These are phyloP conservation scores for Antarctomyces pellizariae DNA, from an alignment of 495 filamentous ascomycete species.

Conservation along the genomic window DNA sequence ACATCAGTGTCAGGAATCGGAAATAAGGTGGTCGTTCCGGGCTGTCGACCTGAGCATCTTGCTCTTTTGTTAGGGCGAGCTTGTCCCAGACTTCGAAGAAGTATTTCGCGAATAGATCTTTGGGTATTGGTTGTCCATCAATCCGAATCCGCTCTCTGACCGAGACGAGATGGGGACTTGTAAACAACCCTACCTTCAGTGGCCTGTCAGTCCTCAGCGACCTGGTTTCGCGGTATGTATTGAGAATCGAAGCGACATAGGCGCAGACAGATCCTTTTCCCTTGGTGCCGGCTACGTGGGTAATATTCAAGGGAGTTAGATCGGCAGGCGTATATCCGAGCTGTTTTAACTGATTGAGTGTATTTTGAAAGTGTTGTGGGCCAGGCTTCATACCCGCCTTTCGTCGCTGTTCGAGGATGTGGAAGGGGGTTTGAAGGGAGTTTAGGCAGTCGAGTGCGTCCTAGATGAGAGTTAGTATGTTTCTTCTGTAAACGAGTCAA, in stretches of 20 bases:
- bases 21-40: conserved; percentile 67
- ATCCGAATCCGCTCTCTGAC: conserved; percentile 80
- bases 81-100: conserved; percentile 84
- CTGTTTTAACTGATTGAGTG: conserved; percentile 47
- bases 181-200: conserved; percentile 58
- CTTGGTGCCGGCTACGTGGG: conserved; percentile 84
- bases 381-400: conserved; percentile 46
- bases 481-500: too few species aligned
- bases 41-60: conserved; percentile 19
- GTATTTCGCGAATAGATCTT: conserved; percentile 53
- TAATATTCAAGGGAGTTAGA: conserved; percentile 45
- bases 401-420: conserved; percentile 48
- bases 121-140: conserved; percentile 48
- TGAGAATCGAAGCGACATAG: conserved; percentile 33
- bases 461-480: too few species aligned
- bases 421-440: conserved; percentile 67
- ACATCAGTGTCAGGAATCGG: conserved; percentile 73
- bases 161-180: conserved; percentile 69
- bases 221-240: conserved; percentile 15
- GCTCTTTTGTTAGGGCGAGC: too few species aligned
- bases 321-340: conserved; percentile 64
- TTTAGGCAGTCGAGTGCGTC: conserved; percentile 78
- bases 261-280: conserved; percentile 72
- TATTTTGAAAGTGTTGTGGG: conserved; percentile 44
- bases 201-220: too few species aligned